phyloP scores from a whole-genome alignment of 106 monocot species.

The Agapanthus africanus region DNA sequence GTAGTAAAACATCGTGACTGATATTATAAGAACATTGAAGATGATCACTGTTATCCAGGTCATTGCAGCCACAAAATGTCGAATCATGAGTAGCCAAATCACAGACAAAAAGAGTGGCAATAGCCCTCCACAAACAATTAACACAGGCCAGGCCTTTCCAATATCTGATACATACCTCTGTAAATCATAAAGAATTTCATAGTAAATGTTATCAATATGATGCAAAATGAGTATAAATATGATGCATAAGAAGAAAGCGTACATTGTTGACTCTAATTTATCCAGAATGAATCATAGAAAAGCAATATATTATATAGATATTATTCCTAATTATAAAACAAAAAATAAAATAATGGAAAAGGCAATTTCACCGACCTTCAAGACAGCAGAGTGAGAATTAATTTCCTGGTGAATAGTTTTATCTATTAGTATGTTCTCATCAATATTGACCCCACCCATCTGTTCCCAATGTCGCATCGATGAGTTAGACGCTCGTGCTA shows the following conservation, averaged over 20 bases:
- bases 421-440: slow-evolving; percentile 88
- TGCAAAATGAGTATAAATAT: no score
- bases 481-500: slow-evolving; percentile 85
- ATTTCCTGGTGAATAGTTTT: slow-evolving; percentile 69
- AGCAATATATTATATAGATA: no score
- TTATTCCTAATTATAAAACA: no score
- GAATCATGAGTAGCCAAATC: slow-evolving; percentile 91
- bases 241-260: no score
- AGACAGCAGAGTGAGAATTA: slow-evolving; percentile 80
- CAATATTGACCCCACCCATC: slow-evolving; percentile 87
- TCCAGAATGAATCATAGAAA: no score
- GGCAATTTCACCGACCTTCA: slow-evolving; percentile 54
- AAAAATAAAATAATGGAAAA: not conserved
- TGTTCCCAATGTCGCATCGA: slow-evolving; percentile 94
- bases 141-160: slow-evolving; percentile 97
- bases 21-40: slow-evolving; percentile 77
- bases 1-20: slow-evolving; percentile 92
- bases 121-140: slow-evolving; percentile 93
- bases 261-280: no score
- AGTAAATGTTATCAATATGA: not conserved
- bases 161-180: slow-evolving; percentile 98
- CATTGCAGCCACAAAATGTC: slow-evolving; percentile 91
- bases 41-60: slow-evolving; percentile 93
- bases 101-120: slow-evolving; percentile 88
- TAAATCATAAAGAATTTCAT: slow-evolving; percentile 11